Evolutionary conservation across 352 stramenopile species (phyloP), one percentile per base, ranked within the genome.

Genomic region (Phytophthora rubi): DNA sequence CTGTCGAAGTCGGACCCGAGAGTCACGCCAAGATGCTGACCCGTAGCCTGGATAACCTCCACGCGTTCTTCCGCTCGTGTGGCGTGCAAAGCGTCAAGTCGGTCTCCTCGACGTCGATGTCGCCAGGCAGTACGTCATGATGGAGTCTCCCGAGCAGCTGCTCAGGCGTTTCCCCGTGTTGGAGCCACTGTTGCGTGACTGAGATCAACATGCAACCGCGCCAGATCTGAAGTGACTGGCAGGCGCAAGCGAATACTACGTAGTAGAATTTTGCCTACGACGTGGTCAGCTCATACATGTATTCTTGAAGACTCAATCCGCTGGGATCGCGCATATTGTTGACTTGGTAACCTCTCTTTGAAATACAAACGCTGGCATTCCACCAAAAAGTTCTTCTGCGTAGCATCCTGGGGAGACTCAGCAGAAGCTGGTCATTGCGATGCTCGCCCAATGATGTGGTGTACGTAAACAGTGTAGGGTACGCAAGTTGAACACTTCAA

Each of bases 1-100:
- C 90, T 10, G 84, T 96, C 13, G 85, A 96, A 37, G 60, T 75
- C 15, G 90, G 96, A 42, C 71, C 83, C 7, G 68, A 85, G n/a
- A 70, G 62, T 6, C 78, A 89, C 21, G 26, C 64, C 8, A 76
- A 86, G 9, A 62, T 89, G 6, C 72, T 98, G 9, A 62, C 69
- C 5, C 78, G 75, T 16, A 92, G 97, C 64, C 26, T 97, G 21
- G 62, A 62, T n/a, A 80, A 68, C 23, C 70, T 98, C 6, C 70
- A 83, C 53, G 48, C 64, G 6, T 96, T 97, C 67, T 98, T 97
- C 59, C 54, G 71, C n/a, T 65, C 57, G 21, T 71, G 58, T 15
- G 77, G 81, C 4, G 32, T 89, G 61, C 68, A 28, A 89, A 86
- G 67, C 67, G 80, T 48, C 49, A 39, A 15, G 39, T 70, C 51